Percentiles rank a stretch among this genome's conserved stretches.
Conservation (phyloP, 257 asterid genomes). For the Nicotiana knightiana region DNA sequence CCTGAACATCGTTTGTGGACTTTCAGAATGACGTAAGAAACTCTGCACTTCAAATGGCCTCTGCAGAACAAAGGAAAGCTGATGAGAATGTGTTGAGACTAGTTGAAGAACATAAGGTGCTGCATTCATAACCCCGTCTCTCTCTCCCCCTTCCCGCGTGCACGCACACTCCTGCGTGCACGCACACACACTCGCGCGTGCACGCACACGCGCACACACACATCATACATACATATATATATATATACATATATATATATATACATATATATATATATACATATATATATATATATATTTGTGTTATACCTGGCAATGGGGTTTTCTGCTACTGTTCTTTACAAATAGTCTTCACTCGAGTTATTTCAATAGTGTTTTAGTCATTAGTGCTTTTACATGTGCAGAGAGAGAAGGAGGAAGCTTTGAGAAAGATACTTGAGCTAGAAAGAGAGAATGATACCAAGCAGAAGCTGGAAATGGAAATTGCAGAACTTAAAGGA, state of each 20-base stretch:
- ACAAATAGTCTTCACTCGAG: background rate
- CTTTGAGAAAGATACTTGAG: constrained; percentile 18
- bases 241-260: no score
- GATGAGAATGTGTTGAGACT: constrained; percentile 70
- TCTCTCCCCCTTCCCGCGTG: background rate
- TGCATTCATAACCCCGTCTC: background rate
- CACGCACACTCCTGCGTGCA: background rate
- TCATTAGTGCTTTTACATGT: constrained; percentile 3
- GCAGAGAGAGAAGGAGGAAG: constrained; percentile 47
- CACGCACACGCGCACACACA: background rate
- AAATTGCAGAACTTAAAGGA: constrained; percentile 32
- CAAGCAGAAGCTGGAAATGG: constrained; percentile 26
- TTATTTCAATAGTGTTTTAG: background rate
- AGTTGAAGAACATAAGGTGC: constrained; percentile 77
- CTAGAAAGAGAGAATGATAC: constrained; percentile 28
- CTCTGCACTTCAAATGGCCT: constrained; percentile 67
- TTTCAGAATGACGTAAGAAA: constrained; percentile 61
- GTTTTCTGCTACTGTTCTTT: background rate
- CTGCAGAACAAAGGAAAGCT: constrained; percentile 65
- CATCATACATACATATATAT: no score
- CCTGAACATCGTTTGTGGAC: background rate
- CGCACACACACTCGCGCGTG: background rate
- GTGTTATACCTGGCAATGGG: background rate
- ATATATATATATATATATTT: no score
- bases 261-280: no score